phyloP scores from a whole-genome alignment of 768 basidiomycete species.

The Trametes gibbosa region DNA sequence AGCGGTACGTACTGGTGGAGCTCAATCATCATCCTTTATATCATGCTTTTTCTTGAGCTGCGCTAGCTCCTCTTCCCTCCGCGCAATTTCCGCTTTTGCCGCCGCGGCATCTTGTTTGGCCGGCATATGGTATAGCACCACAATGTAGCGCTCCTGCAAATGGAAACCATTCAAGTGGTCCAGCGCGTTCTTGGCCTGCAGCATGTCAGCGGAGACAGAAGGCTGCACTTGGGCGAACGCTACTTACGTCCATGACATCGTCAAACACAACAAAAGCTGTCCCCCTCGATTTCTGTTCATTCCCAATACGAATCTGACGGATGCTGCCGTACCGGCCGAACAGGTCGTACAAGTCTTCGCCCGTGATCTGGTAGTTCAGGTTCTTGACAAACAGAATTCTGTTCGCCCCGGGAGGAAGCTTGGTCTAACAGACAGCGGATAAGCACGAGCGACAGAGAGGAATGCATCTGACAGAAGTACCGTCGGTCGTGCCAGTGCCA shows the following conservation, averaged over 20 bases:
- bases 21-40: constrained; percentile 68
- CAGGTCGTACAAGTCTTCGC: constrained; percentile 93
- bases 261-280: constrained; percentile 97
- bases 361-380: constrained; percentile 87
- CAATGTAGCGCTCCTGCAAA: constrained; percentile 96
- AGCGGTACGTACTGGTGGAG: not conserved
- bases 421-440: constrained; percentile 46
- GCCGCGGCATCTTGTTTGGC: constrained; percentile 94
- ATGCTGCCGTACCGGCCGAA: constrained; percentile 98
- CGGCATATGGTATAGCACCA: constrained; percentile 97
- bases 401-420: constrained; percentile 90
- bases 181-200: constrained; percentile 91
- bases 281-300: constrained; percentile 87
- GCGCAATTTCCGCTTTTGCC: constrained; percentile 87
- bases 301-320: constrained; percentile 92
- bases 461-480: constrained; percentile 38
- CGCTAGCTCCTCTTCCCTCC: constrained; percentile 85
- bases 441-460: not conserved
- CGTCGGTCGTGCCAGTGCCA: constrained; percentile 71
- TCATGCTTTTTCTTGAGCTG: constrained; percentile 85
- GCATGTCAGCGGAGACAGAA: constrained; percentile 8
- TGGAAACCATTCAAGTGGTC: constrained; percentile 98
- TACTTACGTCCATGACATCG: constrained; percentile 89
- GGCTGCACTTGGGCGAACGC: not conserved
- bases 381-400: constrained; percentile 93